Percentiles rank a stretch among this genome's conserved stretches.
These are phyloP conservation scores for Vanrija humicola DNA, from an alignment of 1,284 basidiomycete species.

Conservation along the genomic window DNA sequence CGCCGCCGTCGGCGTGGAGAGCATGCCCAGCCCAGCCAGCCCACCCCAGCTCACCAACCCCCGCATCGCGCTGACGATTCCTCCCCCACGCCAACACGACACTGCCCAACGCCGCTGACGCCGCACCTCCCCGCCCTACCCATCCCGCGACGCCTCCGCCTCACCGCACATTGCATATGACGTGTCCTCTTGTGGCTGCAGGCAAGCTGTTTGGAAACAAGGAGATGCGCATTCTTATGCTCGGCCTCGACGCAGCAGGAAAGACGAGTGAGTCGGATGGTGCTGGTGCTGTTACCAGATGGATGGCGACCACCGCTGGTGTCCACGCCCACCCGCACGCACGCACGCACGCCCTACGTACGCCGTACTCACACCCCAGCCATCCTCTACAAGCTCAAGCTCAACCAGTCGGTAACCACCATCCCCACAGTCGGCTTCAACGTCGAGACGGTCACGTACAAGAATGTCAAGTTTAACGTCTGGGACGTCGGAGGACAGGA, in stretches of 20 bases:
- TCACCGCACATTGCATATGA: neutral
- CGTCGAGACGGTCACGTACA: slow-evolving; percentile 99
- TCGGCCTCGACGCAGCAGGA: slow-evolving; percentile 92
- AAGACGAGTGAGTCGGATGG: slow-evolving; percentile 71
- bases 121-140: neutral
- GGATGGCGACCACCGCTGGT: too few relatives aligned
- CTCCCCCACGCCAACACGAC: neutral
- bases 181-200: slow-evolving; percentile 12
- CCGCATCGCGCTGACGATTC: neutral
- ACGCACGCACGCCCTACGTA: neutral
- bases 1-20: too few relatives aligned
- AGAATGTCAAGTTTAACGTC: slow-evolving; percentile 99
- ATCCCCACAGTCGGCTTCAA: slow-evolving; percentile 95
- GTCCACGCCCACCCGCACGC: neutral
- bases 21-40: too few relatives aligned
- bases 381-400: slow-evolving; percentile 98
- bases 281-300: neutral
- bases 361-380: slow-evolving; percentile 54
- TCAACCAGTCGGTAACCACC: slow-evolving; percentile 97
- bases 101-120: slow-evolving; percentile 1
- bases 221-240: slow-evolving; percentile 64
- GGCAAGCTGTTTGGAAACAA: slow-evolving; percentile 60
- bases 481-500: slow-evolving; percentile 99
- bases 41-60: too few relatives aligned
- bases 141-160: neutral